Evolutionary conservation across 73 alveolate genomes (phyloP).

Genomic region (Blepharisma stoltei): DNA sequence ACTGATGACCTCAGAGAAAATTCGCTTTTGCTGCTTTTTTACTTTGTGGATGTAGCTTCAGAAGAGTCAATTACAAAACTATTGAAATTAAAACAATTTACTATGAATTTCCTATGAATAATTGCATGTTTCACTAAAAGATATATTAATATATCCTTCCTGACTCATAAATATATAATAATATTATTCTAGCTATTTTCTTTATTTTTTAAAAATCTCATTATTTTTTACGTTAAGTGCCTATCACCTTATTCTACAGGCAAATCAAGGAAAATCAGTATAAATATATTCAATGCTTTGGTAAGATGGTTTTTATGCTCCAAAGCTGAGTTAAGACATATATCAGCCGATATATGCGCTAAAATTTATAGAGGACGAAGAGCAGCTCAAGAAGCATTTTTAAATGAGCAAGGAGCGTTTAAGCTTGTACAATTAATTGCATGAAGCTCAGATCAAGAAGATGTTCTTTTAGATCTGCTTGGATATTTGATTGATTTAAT

Average conservation of each 20-base stretch:
- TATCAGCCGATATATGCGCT: neutral
- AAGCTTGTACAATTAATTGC: neutral
- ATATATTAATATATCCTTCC: no score
- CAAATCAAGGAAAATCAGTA: no score
- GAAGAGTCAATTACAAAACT: neutral
- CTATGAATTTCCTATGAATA: no score
- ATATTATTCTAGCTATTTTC: no score
- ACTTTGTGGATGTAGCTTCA: neutral
- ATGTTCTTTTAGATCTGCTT: neutral
- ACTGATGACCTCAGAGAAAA: conserved; percentile 17
- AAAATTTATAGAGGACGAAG: neutral
- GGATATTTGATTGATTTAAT: neutral
- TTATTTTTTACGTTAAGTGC: no score
- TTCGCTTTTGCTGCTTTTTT: neutral
- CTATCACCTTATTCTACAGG: no score
- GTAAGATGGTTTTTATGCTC: neutral
- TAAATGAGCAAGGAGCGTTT: conserved; percentile 1
- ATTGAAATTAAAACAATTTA: neutral
- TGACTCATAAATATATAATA: no score
- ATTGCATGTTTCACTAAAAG: no score
- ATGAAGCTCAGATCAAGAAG: neutral
- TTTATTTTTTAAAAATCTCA: no score
- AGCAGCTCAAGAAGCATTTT: conserved; percentile 21
- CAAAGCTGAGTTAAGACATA: neutral
- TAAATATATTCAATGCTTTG: no score